phyloP scores from a whole-genome alignment of 345 rosid genomes.

The Lenwebbia sp. region DNA sequence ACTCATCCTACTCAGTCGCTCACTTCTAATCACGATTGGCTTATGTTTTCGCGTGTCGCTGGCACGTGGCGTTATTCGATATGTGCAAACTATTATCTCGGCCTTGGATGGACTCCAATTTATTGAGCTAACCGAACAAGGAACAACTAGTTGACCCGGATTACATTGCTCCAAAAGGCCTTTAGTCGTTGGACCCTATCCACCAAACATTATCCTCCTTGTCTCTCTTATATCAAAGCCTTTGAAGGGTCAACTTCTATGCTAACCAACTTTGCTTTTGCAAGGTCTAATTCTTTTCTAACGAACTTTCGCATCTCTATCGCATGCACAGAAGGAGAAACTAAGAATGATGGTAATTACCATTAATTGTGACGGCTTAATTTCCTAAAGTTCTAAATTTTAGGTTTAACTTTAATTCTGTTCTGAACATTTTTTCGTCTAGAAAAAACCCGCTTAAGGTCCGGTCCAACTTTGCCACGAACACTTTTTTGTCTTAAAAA shows the following conservation, averaged over 20 bases:
- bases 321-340: not conserved
- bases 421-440: too few species aligned
- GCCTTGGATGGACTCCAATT: not conserved
- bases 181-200: constrained; percentile 15
- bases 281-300: not conserved
- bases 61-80: not conserved
- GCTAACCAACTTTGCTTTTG: not conserved
- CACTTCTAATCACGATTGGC: not conserved
- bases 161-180: not conserved
- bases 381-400: too few species aligned
- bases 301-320: not conserved
- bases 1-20: not conserved
- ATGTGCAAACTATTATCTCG: not conserved
- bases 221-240: not conserved
- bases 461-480: too few species aligned
- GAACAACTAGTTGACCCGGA: not conserved
- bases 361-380: not conserved
- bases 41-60: not conserved
- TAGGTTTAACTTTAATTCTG: too few species aligned
- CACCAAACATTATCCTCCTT: constrained; percentile 5
- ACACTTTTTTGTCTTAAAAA: too few species aligned
- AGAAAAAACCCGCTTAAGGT: too few species aligned
- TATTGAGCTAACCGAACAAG: not conserved
- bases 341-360: not conserved
- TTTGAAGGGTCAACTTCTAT: not conserved